Percentiles rank a stretch among this genome's conserved stretches.
phyloP scores from a whole-genome alignment of 495 filamentous ascomycete species.

The Aspergillus steynii region DNA sequence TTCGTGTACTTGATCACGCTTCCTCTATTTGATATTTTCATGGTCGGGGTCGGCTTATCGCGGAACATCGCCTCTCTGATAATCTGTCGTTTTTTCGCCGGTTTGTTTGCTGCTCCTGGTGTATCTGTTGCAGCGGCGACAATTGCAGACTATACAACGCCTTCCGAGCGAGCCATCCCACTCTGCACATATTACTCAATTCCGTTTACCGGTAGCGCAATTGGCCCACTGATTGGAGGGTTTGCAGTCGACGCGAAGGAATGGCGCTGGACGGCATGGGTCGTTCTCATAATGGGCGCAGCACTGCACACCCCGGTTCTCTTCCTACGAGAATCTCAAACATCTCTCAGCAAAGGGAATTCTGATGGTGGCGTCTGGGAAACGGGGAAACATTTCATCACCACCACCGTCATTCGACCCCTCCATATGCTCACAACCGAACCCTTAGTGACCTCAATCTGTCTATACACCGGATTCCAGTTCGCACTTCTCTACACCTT shows the following conservation, averaged over 20 bases:
- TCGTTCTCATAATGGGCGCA: conserved; percentile 30
- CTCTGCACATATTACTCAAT: conserved; percentile 36
- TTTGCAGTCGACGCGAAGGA: conserved; percentile 57
- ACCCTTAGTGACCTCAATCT: conserved; percentile 56
- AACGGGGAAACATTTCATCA: conserved; percentile 19
- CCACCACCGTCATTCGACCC: conserved; percentile 36
- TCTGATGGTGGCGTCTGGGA: conserved; percentile 12
- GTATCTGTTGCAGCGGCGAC: conserved; percentile 24
- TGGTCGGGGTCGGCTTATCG: conserved; percentile 59
- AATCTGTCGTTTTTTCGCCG: conserved; percentile 63
- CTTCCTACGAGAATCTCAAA: conserved; percentile 52
- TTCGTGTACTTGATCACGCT: conserved; percentile 54
- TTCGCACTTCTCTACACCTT: conserved; percentile 46
- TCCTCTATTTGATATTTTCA: conserved; percentile 61
- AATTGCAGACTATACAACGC: conserved; percentile 22
- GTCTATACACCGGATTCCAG: conserved; percentile 38
- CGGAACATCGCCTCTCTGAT: conserved; percentile 55
- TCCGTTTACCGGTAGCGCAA: conserved; percentile 49
- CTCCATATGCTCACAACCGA: conserved; percentile 63
- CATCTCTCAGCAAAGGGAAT: conserved; percentile 35
- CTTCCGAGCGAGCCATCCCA: conserved; percentile 12
- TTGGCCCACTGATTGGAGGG: conserved; percentile 62
- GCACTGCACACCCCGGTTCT: conserved; percentile 31
- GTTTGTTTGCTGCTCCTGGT: conserved; percentile 37
- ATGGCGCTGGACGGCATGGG: conserved; percentile 59